phyloP scores from a whole-genome alignment of 2,329 filamentous ascomycete species.

The Trichoderma simmonsii region DNA sequence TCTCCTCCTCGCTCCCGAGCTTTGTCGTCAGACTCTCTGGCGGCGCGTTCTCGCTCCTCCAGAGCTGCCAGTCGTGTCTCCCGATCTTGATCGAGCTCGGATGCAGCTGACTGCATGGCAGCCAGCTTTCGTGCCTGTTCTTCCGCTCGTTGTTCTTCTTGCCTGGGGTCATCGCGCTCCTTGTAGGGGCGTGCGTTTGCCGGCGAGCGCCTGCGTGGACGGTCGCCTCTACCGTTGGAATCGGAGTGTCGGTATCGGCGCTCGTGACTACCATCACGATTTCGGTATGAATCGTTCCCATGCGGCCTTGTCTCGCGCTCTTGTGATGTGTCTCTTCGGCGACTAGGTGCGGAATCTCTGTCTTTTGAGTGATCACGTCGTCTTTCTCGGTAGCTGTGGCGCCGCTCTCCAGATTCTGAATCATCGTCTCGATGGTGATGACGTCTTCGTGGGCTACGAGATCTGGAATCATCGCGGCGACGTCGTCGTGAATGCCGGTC shows the following conservation, averaged over 20 bases:
- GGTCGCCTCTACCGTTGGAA: constrained; percentile 28
- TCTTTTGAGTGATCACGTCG: constrained; percentile 11
- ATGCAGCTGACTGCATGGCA: constrained; percentile 70
- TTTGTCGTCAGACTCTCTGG: constrained; percentile 64
- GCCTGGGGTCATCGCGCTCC: constrained; percentile 3
- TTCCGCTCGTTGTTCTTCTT: constrained; percentile 40
- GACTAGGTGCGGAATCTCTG: constrained; percentile 23
- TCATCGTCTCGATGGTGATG: constrained; percentile 25
- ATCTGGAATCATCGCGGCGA: constrained; percentile 46
- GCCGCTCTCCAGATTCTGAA: constrained; percentile 30
- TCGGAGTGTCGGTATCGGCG: constrained; percentile 24
- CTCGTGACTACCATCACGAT: constrained; percentile 31
- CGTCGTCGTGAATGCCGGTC: constrained; percentile 34
- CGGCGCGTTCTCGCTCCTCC: constrained; percentile 60
- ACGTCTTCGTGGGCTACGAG: constrained; percentile 40
- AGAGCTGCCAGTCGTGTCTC: constrained; percentile 64
- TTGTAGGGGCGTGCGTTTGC: background rate
- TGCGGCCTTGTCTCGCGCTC: constrained; percentile 22
- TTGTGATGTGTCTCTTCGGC: constrained; percentile 23
- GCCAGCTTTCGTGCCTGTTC: constrained; percentile 66
- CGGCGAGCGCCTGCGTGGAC: constrained; percentile 28
- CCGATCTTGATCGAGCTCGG: constrained; percentile 67
- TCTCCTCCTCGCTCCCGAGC: constrained; percentile 62
- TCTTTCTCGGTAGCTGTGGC: constrained; percentile 16
- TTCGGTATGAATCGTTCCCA: constrained; percentile 19